A percentile compares a stretch with the other conserved stretches of the same genome.
Conservation (phyloP, 2,329 filamentous ascomycete species). For the Helotiales sp. region DNA sequence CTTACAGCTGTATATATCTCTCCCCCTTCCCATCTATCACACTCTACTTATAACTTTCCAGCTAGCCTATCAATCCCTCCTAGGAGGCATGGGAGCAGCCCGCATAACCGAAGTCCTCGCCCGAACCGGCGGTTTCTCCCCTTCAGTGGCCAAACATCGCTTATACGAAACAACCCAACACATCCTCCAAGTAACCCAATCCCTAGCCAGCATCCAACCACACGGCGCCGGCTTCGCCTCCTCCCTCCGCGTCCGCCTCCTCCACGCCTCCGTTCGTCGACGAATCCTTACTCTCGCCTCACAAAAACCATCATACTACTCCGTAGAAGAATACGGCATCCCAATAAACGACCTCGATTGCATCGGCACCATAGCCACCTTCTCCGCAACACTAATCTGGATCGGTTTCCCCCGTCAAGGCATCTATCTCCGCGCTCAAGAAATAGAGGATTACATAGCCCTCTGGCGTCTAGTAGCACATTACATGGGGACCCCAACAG, state of each 20-base stretch:
- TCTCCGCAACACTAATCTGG: conserved; percentile 68
- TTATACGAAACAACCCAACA: conserved; percentile 75
- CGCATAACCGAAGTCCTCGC: conserved; percentile 73
- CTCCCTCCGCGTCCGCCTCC: conserved; percentile 65
- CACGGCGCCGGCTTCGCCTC: conserved; percentile 66
- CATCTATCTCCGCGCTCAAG: conserved; percentile 60
- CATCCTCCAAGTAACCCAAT: conserved; percentile 68
- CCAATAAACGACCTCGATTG: conserved; percentile 77
- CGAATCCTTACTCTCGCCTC: conserved; percentile 61
- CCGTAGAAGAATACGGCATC: conserved; percentile 56
- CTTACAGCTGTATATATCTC: conserved; percentile 51
- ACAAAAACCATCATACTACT: conserved; percentile 61
- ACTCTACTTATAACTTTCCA: conserved; percentile 6
- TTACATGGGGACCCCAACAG: conserved; percentile 67
- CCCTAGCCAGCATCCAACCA: conserved; percentile 64
- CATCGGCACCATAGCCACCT: conserved; percentile 70
- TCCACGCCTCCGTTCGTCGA: conserved; percentile 67
- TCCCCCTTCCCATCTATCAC: not conserved
- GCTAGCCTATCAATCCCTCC: conserved; percentile 57
- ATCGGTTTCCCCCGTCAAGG: conserved; percentile 71
- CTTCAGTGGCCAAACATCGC: conserved; percentile 64
- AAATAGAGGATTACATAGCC: conserved; percentile 69
- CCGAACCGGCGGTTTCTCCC: conserved; percentile 72
- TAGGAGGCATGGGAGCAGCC: conserved; percentile 72
- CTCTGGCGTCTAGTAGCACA: conserved; percentile 76